Conservation (phyloP, 352 stramenopile species). For the Globisporangium irregulare region DNA sequence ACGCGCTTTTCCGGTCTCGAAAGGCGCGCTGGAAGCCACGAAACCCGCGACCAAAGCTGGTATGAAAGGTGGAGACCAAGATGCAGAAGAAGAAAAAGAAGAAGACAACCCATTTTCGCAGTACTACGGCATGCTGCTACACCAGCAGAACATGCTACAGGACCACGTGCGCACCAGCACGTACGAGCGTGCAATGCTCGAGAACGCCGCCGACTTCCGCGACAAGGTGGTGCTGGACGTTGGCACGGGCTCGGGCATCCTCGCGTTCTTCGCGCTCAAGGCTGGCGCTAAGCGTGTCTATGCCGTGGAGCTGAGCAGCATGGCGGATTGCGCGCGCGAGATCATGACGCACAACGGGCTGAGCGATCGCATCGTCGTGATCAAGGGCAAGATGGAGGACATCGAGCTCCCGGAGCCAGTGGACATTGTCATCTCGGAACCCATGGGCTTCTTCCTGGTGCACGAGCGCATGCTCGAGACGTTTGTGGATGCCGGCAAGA, state of each 20-base stretch:
- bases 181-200: slow-evolving; percentile 97
- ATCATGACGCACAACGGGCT: slow-evolving; percentile 96
- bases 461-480: slow-evolving; percentile 99
- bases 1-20: background rate
- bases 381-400: slow-evolving; percentile 97
- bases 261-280: slow-evolving; percentile 97
- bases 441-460: slow-evolving; percentile 99
- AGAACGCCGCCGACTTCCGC: slow-evolving; percentile 94
- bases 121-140: slow-evolving; percentile 94
- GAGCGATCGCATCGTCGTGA: slow-evolving; percentile 94
- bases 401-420: slow-evolving; percentile 95
- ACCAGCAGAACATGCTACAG: slow-evolving; percentile 99
- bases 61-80: background rate
- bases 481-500: slow-evolving; percentile 93
- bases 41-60: background rate
- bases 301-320: slow-evolving; percentile 96
- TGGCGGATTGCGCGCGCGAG: slow-evolving; percentile 95
- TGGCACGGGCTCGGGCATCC: slow-evolving; percentile 98
- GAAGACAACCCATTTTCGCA: slow-evolving; percentile 92
- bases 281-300: slow-evolving; percentile 95
- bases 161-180: slow-evolving; percentile 98
- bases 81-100: slow-evolving; percentile 36
- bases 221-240: slow-evolving; percentile 99
- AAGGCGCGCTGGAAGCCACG: background rate
- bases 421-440: slow-evolving; percentile 99